phyloP scores from a whole-genome alignment of 2,329 filamentous ascomycete genomes.

The Aureobasidium mangrovei region DNA sequence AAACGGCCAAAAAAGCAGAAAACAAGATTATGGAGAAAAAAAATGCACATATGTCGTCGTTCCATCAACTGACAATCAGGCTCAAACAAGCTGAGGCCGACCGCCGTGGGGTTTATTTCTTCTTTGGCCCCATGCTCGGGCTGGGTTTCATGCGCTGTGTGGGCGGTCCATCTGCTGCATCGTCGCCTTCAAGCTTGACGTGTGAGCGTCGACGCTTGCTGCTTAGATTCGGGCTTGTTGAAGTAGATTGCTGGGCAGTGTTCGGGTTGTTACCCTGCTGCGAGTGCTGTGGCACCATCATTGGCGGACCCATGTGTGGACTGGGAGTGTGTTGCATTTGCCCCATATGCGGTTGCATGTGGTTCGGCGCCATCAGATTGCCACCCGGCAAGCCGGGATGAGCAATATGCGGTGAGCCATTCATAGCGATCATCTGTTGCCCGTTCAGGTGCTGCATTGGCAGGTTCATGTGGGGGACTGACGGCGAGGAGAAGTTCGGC shows the following conservation, averaged over 20 bases:
- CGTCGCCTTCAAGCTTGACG: conserved; percentile 51
- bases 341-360: conserved; percentile 12
- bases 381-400: conserved; percentile 26
- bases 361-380: conserved; percentile 15
- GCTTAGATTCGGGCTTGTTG: conserved; percentile 53
- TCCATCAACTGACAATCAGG: background rate
- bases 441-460: conserved; percentile 23
- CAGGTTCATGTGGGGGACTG: conserved; percentile 45
- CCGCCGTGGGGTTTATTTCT: background rate
- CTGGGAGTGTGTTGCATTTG: conserved; percentile 34
- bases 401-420: conserved; percentile 40
- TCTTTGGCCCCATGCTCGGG: background rate
- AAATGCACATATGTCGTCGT: conserved; percentile 1
- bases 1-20: background rate
- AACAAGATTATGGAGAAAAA: conserved; percentile 5
- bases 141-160: conserved; percentile 9
- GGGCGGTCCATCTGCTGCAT: conserved; percentile 27
- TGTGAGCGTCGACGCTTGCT: conserved; percentile 52
- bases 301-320: conserved; percentile 39
- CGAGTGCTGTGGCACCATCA: conserved; percentile 49
- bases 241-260: conserved; percentile 43
- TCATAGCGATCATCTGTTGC: conserved; percentile 37
- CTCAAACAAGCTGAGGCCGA: background rate
- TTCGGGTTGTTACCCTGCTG: conserved; percentile 49
- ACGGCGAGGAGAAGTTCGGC: conserved; percentile 47